Percentiles rank a stretch among this genome's conserved stretches.
Evolutionary conservation across 805 yeast species (phyloP).

Genomic region (Teunomyces pallodes): DNA sequence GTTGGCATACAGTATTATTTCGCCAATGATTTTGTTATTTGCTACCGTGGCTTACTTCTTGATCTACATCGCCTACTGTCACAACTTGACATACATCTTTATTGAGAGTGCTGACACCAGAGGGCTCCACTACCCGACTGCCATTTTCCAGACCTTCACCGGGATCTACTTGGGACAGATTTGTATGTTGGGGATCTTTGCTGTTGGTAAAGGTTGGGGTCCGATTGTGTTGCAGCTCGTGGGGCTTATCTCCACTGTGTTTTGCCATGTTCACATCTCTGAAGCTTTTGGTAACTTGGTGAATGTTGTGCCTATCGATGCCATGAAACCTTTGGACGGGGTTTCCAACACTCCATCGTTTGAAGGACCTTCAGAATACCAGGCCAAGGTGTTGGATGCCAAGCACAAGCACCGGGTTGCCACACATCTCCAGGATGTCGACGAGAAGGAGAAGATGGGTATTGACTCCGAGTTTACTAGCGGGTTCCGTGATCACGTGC

Average conservation of each 20-base stretch:
- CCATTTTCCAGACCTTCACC: constrained; percentile 80
- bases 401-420: constrained; percentile 4
- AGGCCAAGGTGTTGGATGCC: constrained; percentile 27
- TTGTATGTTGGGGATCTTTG: constrained; percentile 81
- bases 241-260: constrained; percentile 60
- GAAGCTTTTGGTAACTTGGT: constrained; percentile 65
- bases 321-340: constrained; percentile 78
- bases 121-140: constrained; percentile 85
- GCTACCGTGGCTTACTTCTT: constrained; percentile 67
- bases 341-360: constrained; percentile 59
- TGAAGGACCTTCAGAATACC: constrained; percentile 32
- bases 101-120: constrained; percentile 68
- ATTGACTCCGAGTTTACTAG: constrained; percentile 5
- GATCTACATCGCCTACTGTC: constrained; percentile 72
- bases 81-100: constrained; percentile 72
- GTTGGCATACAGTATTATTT: constrained; percentile 65
- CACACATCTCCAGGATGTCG: constrained; percentile 10
- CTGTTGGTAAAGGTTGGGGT: constrained; percentile 94
- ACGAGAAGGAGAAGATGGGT: constrained; percentile 17
- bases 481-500: constrained; percentile 33
- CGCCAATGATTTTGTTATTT: constrained; percentile 81
- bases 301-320: constrained; percentile 60
- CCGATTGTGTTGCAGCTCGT: constrained; percentile 77
- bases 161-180: constrained; percentile 88
- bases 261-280: constrained; percentile 64